These are phyloP conservation scores for Eimeria praecox DNA, from an alignment of 169 alveolate genomes.

Conservation along the genomic window DNA sequence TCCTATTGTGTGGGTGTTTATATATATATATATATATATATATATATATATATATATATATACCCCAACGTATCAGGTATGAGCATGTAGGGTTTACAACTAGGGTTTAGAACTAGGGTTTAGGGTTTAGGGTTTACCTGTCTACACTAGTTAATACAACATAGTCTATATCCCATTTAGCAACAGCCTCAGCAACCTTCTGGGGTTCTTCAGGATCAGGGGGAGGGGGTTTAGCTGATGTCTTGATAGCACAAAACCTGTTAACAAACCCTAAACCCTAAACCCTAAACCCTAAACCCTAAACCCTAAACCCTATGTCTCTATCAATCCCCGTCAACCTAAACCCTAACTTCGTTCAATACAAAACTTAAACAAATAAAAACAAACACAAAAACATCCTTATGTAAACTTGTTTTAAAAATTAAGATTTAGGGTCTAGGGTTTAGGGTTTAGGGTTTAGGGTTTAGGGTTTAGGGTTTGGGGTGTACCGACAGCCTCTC, in stretches of 20 bases:
- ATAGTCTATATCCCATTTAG: slow-evolving; percentile 88
- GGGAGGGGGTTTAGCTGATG: slow-evolving; percentile 87
- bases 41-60: neutral
- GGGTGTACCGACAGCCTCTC: slow-evolving; percentile 84
- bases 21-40: too few relatives aligned
- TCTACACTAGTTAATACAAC: slow-evolving; percentile 88
- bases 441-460: slow-evolving; percentile 16
- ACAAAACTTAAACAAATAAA: neutral
- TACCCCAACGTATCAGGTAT: neutral
- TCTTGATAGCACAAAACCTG: slow-evolving; percentile 87
- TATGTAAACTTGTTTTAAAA: too few relatives aligned
- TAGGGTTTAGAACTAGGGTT: slow-evolving; percentile 39
- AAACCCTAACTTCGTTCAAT: neutral
- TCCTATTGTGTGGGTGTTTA: neutral
- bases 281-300: slow-evolving; percentile 47
- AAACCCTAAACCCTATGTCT: neutral
- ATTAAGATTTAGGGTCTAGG: neutral
- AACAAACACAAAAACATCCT: neutral
- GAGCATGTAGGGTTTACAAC: neutral
- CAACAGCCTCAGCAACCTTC: slow-evolving; percentile 87
- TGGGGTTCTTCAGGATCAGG: slow-evolving; percentile 87
- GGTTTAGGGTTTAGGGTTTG: slow-evolving; percentile 43
- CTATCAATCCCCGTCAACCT: too few relatives aligned
- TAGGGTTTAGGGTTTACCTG: slow-evolving; percentile 72
- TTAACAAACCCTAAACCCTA: neutral